phyloP scores from a whole-genome alignment of 495 filamentous ascomycete genomes.

The Penicillium atrosanguineum region DNA sequence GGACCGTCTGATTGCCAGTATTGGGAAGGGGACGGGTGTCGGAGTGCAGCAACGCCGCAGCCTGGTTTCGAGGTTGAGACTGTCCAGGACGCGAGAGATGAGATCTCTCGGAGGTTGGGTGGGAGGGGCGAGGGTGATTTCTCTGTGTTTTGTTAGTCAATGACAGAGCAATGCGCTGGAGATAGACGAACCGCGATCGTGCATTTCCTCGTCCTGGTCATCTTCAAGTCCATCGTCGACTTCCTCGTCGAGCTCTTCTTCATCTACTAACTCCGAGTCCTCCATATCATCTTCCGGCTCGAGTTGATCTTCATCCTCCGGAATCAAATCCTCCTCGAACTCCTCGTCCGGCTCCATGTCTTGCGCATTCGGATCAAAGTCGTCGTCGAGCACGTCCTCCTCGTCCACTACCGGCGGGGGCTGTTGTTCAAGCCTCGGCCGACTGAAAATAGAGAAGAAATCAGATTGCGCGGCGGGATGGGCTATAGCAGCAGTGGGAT shows the following conservation, averaged over 20 bases:
- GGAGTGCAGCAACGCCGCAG: constrained; percentile 81
- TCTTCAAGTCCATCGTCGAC: constrained; percentile 37
- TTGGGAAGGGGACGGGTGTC: constrained; percentile 69
- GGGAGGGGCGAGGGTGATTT: constrained; percentile 40
- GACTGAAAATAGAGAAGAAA: constrained; percentile 35
- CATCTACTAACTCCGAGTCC: constrained; percentile 30
- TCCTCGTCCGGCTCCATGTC: constrained; percentile 3
- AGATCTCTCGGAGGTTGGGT: constrained; percentile 77
- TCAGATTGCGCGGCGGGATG: constrained; percentile 26
- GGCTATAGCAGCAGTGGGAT: constrained; percentile 18
- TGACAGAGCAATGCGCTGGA: background rate
- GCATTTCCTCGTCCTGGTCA: constrained; percentile 41
- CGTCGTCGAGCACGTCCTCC: constrained; percentile 17
- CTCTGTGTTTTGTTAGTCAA: constrained; percentile 17
- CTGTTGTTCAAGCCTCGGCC: constrained; percentile 23
- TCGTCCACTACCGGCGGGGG: constrained; percentile 13
- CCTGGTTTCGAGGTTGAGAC: constrained; percentile 90
- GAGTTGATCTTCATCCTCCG: constrained; percentile 19
- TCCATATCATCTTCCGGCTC: constrained; percentile 14
- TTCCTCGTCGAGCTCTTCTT: constrained; percentile 38
- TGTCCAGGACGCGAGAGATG: constrained; percentile 89
- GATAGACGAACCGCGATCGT: constrained; percentile 33
- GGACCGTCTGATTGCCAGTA: constrained; percentile 99
- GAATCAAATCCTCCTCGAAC: constrained; percentile 12
- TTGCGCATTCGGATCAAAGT: constrained; percentile 14